phyloP scores from a whole-genome alignment of 176 grass and related monocot species.

The Bothriochloa decipiens region DNA sequence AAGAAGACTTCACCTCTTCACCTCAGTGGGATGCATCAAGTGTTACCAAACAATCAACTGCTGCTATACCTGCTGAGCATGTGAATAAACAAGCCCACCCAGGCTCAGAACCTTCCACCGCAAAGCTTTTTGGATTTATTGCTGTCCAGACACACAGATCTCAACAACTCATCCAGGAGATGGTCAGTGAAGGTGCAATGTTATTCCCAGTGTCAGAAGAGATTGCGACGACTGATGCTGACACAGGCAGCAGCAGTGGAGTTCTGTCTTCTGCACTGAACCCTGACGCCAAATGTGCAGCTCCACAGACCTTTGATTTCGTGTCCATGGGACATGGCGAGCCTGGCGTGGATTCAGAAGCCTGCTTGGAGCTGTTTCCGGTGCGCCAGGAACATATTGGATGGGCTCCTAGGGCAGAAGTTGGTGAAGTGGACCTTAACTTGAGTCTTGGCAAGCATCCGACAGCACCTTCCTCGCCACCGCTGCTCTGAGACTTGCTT shows the following conservation, averaged over 20 bases:
- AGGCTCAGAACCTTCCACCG: not conserved
- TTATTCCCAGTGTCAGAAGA: conserved; percentile 32
- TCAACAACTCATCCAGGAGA: conserved; percentile 51
- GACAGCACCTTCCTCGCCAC: not conserved
- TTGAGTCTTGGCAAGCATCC: conserved; percentile 38
- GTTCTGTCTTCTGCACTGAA: not conserved
- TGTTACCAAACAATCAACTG: conserved; percentile 2
- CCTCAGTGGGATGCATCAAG: not conserved
- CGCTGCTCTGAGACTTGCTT: not conserved
- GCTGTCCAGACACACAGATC: not conserved
- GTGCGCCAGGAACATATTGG: conserved; percentile 48
- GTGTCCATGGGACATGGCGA: not conserved
- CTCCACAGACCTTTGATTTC: conserved; percentile 19
- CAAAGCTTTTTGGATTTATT: conserved; percentile 35
- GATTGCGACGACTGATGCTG: not conserved
- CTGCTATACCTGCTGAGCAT: conserved; percentile 6
- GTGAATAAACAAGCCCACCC: not conserved
- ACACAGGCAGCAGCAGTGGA: not conserved
- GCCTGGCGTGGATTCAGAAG: not conserved
- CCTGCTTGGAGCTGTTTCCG: conserved; percentile 67
- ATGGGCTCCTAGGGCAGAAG: conserved; percentile 17
- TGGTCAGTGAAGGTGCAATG: conserved; percentile 47
- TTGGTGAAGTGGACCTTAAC: conserved; percentile 42
- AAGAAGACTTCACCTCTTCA: conserved; percentile 30
- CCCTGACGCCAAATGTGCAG: not conserved